phyloP scores from a whole-genome alignment of 2,329 filamentous ascomycete species.

The Stylonectria norvegica region DNA sequence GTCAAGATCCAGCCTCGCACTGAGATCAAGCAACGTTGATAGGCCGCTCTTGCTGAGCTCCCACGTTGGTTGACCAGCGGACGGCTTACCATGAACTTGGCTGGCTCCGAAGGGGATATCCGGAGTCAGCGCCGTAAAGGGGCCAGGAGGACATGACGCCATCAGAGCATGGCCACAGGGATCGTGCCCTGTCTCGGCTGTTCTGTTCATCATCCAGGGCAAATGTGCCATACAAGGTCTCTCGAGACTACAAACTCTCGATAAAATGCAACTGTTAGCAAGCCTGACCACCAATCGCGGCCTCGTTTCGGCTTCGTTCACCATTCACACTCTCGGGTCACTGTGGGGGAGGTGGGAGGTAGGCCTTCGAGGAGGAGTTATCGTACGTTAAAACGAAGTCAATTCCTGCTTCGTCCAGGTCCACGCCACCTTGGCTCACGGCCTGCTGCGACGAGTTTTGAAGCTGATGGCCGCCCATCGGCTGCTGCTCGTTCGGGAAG shows the following conservation, averaged over 20 bases:
- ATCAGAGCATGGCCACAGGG: constrained; percentile 89
- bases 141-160: constrained; percentile 80
- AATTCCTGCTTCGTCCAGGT: constrained; percentile 81
- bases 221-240: constrained; percentile 90
- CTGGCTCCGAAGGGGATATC: constrained; percentile 52
- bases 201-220: constrained; percentile 68
- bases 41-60: constrained; percentile 75
- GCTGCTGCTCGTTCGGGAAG: constrained; percentile 16
- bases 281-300: constrained; percentile 22
- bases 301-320: constrained; percentile 1
- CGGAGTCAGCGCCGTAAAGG: constrained; percentile 46
- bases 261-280: constrained; percentile 44
- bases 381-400: constrained; percentile 91
- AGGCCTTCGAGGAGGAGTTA: constrained; percentile 57
- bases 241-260: constrained; percentile 66
- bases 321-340: constrained; percentile 31
- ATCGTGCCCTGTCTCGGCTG: constrained; percentile 58
- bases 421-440: constrained; percentile 44
- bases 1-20: constrained; percentile 75
- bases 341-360: constrained; percentile 62
- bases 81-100: constrained; percentile 34
- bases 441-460: constrained; percentile 20
- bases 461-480: constrained; percentile 32
- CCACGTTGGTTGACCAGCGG: constrained; percentile 66
- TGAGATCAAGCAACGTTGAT: constrained; percentile 78